Base-by-base conservation (phyloP, 169 alveolate genomes). In the Cryptosporidium felis region DNA sequence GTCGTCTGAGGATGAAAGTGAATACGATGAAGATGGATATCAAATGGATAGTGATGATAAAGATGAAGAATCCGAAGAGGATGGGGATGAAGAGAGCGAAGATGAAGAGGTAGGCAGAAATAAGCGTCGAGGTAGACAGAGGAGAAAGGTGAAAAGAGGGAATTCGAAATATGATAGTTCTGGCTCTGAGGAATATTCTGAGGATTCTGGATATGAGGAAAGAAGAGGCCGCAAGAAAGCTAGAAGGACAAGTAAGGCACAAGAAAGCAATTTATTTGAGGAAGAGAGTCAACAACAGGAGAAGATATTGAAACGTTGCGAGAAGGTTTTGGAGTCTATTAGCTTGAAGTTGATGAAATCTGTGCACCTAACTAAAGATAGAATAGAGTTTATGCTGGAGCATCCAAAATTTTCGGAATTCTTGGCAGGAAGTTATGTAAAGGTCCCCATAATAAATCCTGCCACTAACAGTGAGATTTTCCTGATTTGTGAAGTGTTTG, bases 331-430 rank as follows among this genome's bases (percentile, higher is more conserved):
- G 14, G 74, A 74, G 8, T 74, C 85, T 0, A 74, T 74, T 38
- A 53, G 38, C 18, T 18, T 74, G 28, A 74, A 40, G 30, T 21
- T 74, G n/a, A 74, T 74, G 85, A 56, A 53, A 16, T 49, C 85
- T 9, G 85, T 74, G 16, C 67, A 74, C 41, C 41, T 74, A 38
- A 74, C 65, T 16, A 74, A 36, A 38, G 85, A 74, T 34, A 32
- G 85, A 21, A 74, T 74, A 38, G 59, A 51, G 6, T 74, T 74
- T 23, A 74, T 74, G 85, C 40, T 74, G 41, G 85, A 74, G 14
- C 85, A 74, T 53, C 85, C 85, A 51, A 74, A 16, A 18, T 74
- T 74, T 53, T 21, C 41, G 5, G 85, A 74, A 21, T 74, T 53
- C 18, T 34, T 74, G 5, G 38, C 74, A 53, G 85, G 85, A 2